Base-by-base conservation (phyloP, 257 asterid genomes). In the Solanum tarapatanum region DNA sequence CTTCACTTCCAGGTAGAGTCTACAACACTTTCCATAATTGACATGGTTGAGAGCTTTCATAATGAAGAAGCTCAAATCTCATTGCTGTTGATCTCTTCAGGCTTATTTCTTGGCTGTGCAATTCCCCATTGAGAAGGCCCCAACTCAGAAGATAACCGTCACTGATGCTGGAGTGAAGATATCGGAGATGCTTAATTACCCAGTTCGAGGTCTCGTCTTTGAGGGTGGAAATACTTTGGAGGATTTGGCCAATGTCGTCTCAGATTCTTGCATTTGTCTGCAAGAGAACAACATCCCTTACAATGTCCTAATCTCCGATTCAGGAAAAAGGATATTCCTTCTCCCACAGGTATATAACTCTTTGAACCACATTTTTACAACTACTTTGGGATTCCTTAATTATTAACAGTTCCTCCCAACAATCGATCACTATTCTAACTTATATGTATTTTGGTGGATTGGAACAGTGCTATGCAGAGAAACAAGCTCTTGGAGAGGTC, bases 401-500 rank as follows among this genome's bases (percentile, higher is more conserved):
- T 36, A 24, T 48, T 35, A 41, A 41, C 3, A 82, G 12, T 86
- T 39, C 11, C 43, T 62, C 11, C 37, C 36, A 83, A 3, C 28
- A 26, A 51, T 87, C 66, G 35, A 62, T 88, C 35, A 32, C 23
- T 30, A 3, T 3, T 30, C 35, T 21, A 30, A 85, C 24, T 43
- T 70, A 8, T 8, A 32, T 16, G 21, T 14, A 9, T 28, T 28
- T 86, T 86, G 72, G 86, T 90, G 91, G 11, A 88, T 43, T 62
- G 23, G 24, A 92, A 88, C 94, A 97, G 98, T 97, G 99, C 89
- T 97, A 95, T 87, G 98, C 99, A 11, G 99, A 97, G 94, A 97
- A 94, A 91, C 99, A 95, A 69, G 99, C 99, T 35, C 96, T 95
- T 9, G 98, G 98, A 64, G 99, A 97, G 90, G 99, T 95, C 88